These are phyloP conservation scores for Arthrobotrys sphaeroides DNA, from an alignment of 2,329 filamentous ascomycete genomes.

Conservation along the genomic window DNA sequence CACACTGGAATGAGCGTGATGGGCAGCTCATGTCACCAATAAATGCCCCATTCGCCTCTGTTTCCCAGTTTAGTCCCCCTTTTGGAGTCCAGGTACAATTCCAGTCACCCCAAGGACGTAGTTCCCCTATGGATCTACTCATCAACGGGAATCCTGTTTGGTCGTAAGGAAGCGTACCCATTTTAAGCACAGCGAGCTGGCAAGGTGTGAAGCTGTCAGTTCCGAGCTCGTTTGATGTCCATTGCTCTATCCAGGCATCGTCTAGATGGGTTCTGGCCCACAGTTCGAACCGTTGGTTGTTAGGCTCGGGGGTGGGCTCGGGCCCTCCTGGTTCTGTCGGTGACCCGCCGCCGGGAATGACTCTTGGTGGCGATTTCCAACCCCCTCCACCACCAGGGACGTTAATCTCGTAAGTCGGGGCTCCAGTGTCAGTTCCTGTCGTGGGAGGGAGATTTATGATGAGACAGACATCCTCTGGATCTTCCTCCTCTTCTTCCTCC, in stretches of 20 bases:
- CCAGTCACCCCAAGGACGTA: too few relatives aligned
- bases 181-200: not conserved
- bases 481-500: conserved; percentile 1
- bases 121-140: too few relatives aligned
- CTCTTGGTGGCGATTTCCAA: not conserved
- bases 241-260: not conserved
- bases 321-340: not conserved
- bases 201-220: not conserved
- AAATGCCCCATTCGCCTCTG: too few relatives aligned
- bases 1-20: too few relatives aligned
- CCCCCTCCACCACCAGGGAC: not conserved
- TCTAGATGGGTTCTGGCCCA: not conserved
- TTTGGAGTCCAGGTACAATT: too few relatives aligned
- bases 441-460: not conserved
- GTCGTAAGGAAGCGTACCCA: not conserved
- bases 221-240: not conserved
- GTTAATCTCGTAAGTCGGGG: not conserved
- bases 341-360: not conserved
- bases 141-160: too few relatives aligned
- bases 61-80: too few relatives aligned
- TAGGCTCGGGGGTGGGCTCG: not conserved
- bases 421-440: not conserved
- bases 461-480: not conserved
- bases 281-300: not conserved
- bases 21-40: too few relatives aligned